These are phyloP conservation scores for Plicaturopsis crispa DNA, from an alignment of 768 basidiomycete species.

Conservation along the genomic window DNA sequence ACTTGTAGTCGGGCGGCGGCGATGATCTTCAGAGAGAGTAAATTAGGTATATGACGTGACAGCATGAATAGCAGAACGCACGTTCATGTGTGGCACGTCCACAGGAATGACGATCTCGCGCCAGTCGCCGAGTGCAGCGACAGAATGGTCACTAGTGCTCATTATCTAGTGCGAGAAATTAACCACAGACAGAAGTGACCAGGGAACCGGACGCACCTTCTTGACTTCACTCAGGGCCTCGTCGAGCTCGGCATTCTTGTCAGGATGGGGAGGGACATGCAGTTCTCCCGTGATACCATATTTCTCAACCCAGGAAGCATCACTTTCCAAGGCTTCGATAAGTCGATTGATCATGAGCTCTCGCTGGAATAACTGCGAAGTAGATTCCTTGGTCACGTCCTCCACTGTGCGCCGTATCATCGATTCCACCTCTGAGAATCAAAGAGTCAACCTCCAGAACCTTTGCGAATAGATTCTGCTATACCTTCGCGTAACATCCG, in stretches of 20 bases:
- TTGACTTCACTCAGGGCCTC: conserved; percentile 17
- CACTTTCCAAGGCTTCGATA: conserved; percentile 51
- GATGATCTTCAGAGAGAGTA: conserved; percentile 43
- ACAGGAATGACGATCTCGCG: conserved; percentile 76
- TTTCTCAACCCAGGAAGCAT: conserved; percentile 60
- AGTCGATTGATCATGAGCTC: conserved; percentile 38
- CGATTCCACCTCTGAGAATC: conserved; percentile 53
- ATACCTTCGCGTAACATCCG: conserved; percentile 79
- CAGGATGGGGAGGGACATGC: conserved; percentile 38
- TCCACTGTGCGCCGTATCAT: conserved; percentile 47
- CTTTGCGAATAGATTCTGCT: conserved; percentile 3
- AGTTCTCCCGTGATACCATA: conserved; percentile 71
- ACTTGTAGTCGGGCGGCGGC: conserved; percentile 50
- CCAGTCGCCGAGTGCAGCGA: conserved; percentile 39
- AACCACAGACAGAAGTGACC: too few species aligned
- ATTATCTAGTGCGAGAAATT: too few species aligned
- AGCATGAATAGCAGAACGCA: conserved; percentile 25
- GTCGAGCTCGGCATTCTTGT: conserved; percentile 20
- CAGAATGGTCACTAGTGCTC: too few species aligned
- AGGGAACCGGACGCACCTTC: conserved; percentile 28
- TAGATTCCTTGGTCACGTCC: conserved; percentile 27
- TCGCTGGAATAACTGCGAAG: conserved; percentile 27
- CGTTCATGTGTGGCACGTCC: conserved; percentile 69
- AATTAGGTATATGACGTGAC: conserved; percentile 4
- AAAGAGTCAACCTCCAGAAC: conserved; percentile 1